These are phyloP conservation scores for Quercus ilex DNA, from an alignment of 306 rosid genomes.

Conservation along the genomic window DNA sequence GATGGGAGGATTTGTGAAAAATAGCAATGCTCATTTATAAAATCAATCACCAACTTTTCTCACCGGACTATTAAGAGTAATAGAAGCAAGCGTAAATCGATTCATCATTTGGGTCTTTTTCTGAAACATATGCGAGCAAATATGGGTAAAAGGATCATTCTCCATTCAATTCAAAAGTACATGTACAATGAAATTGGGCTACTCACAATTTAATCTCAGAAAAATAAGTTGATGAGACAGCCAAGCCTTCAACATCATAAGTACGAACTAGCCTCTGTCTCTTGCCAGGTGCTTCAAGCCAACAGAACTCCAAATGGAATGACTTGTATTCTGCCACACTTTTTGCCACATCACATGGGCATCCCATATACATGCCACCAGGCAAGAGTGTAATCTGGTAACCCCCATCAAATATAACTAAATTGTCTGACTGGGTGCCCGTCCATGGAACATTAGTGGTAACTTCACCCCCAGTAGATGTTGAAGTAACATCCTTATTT, in stretches of 20 bases:
- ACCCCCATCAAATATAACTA: slow-evolving; percentile 69
- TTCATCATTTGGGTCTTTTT: not conserved
- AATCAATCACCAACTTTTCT: too few relatives aligned
- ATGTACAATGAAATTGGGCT: not conserved
- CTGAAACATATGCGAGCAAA: not conserved
- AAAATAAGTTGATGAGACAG: slow-evolving; percentile 87
- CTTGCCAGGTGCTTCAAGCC: slow-evolving; percentile 73
- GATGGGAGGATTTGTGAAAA: too few relatives aligned
- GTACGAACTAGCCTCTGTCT: slow-evolving; percentile 91
- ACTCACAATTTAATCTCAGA: slow-evolving; percentile 58
- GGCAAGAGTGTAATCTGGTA: slow-evolving; percentile 82
- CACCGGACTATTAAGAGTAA: not conserved
- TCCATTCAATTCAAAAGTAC: not conserved
- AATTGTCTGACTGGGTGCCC: slow-evolving; percentile 56
- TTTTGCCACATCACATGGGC: slow-evolving; percentile 76
- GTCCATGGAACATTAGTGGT: slow-evolving; percentile 85
- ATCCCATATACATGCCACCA: slow-evolving; percentile 93
- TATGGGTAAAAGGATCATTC: not conserved
- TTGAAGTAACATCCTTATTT: slow-evolving; percentile 65
- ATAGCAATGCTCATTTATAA: too few relatives aligned
- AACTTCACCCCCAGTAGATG: slow-evolving; percentile 42
- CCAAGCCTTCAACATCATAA: slow-evolving; percentile 86
- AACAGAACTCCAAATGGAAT: slow-evolving; percentile 94
- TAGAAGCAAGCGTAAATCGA: not conserved
- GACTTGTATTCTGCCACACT: slow-evolving; percentile 64